These are phyloP conservation scores for Cetradonia linearis DNA, from an alignment of 495 filamentous ascomycete genomes.

Conservation along the genomic window DNA sequence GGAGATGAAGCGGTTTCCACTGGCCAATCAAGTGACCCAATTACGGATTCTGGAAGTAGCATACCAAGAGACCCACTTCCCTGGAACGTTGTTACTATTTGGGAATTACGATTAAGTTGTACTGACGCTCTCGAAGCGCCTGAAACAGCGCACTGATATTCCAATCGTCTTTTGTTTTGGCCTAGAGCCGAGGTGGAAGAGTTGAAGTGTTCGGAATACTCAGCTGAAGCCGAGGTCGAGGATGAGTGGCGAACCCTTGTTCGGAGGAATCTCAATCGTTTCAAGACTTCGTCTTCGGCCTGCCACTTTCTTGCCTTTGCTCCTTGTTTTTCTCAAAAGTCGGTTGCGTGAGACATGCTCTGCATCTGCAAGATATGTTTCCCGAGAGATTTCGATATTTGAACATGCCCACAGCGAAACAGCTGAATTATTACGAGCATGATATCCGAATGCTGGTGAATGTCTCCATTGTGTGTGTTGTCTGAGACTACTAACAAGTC, in stretches of 20 bases:
- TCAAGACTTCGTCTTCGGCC: background rate
- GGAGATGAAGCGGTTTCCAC: background rate
- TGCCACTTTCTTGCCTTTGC: background rate
- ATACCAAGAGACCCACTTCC: background rate
- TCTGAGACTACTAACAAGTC: conserved; percentile 28
- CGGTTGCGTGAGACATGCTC: conserved; percentile 5
- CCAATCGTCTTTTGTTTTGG: background rate
- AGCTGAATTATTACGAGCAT: conserved; percentile 27
- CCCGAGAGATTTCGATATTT: background rate
- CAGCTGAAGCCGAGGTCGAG: background rate
- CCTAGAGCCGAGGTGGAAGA: background rate
- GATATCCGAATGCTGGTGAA: conserved; percentile 28
- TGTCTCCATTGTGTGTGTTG: conserved; percentile 27
- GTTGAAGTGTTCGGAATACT: background rate
- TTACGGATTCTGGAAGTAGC: background rate
- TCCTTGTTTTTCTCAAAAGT: background rate
- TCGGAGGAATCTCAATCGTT: background rate
- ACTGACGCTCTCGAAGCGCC: conserved; percentile 2
- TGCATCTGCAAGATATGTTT: conserved; percentile 11
- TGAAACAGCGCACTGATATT: background rate
- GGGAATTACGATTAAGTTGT: background rate
- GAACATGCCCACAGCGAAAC: conserved; percentile 17
- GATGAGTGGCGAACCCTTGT: background rate
- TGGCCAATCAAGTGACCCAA: background rate
- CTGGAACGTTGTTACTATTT: background rate